Evolutionary conservation across 1,284 basidiomycete species (phyloP), one percentile per base, ranked within the genome.

Genomic region (Pseudozyma sp.): DNA sequence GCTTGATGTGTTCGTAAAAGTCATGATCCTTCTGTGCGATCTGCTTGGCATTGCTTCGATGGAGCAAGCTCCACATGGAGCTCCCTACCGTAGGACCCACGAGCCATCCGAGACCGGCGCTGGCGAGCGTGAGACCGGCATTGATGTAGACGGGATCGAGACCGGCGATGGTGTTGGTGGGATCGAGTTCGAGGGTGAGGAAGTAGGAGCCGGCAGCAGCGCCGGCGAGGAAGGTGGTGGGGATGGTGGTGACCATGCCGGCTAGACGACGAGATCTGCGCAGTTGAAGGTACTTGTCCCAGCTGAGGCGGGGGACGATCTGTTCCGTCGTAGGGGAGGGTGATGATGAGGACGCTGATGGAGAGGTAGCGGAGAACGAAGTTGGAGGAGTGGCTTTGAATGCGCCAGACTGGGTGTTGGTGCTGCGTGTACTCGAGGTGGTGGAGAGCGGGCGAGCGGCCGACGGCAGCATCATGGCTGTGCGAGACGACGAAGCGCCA

Each of bases 141-240:
- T 75, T 78, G 59, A 83, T 68, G 53, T 77, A 74, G 44, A 80
- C 56, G 14, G 81, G 81, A 45, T 83, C 81, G 45, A 83, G 67
- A 14, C 81, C 81, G 16, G 58, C 57, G n/a, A 80, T 66, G 10
- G 76, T 60, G 48, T 77, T 71, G 48, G 50, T 69, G 6, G 81
- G 80, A 34, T 82, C 80, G 30, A 83, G 71, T 43, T 81, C 75
- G 50, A 74, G 69, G 7, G 78, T 76, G 42, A 82, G 56, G 39
- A 83, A 81, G 58, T 79, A 82, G 5, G 77, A 71, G 1, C 80
- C 81, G 33, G 79, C 68, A 3, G 62, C 68, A 16, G 70, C 58
- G 35, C 63, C 79, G 14, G 79, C 71, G 37, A 82, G 54, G 10
- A 78, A 24, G 14, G 77, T 83, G 34, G 81, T 78, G 35, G 81